A percentile compares a stretch with the other conserved stretches of the same genome.
phyloP scores from a whole-genome alignment of 1,139 yeast species.

The Candida sojae region DNA sequence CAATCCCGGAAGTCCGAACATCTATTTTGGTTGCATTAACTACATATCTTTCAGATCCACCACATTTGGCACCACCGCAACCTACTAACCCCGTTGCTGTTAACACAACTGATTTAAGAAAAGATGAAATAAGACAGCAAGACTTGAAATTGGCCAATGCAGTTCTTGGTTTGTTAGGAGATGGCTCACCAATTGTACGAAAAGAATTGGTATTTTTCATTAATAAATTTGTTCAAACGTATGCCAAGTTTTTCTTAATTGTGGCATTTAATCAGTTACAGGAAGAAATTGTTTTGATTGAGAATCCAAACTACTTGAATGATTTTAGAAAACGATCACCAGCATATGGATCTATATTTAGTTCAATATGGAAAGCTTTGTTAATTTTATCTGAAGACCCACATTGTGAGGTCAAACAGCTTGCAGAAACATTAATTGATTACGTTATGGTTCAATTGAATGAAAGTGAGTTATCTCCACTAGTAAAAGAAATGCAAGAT shows the following conservation, averaged over 20 bases:
- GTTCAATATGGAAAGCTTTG: slow-evolving; percentile 85
- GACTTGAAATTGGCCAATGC: slow-evolving; percentile 54
- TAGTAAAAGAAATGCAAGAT: slow-evolving; percentile 66
- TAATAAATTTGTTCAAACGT: slow-evolving; percentile 70
- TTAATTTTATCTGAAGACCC: slow-evolving; percentile 88
- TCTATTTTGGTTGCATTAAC: slow-evolving; percentile 78
- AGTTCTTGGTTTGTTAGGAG: slow-evolving; percentile 58
- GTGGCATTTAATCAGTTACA: slow-evolving; percentile 86
- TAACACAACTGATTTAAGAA: slow-evolving; percentile 23
- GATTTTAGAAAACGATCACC: slow-evolving; percentile 65
- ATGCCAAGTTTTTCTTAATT: slow-evolving; percentile 75
- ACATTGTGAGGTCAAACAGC: slow-evolving; percentile 73
- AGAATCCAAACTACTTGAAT: slow-evolving; percentile 58
- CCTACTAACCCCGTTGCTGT: slow-evolving; percentile 19
- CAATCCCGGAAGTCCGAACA: slow-evolving; percentile 93
- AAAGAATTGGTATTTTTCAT: slow-evolving; percentile 81
- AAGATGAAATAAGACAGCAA: slow-evolving; percentile 54
- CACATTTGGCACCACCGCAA: slow-evolving; percentile 16
- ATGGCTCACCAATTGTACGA: slow-evolving; percentile 88
- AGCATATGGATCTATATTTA: slow-evolving; percentile 84
- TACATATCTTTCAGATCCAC: slow-evolving; percentile 40
- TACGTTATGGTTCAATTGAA: slow-evolving; percentile 66
- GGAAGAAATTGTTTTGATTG: slow-evolving; percentile 72
- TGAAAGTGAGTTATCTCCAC: slow-evolving; percentile 65
- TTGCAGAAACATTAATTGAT: slow-evolving; percentile 78